Conservation (phyloP, 2,329 filamentous ascomycete genomes). For the Colletotrichum sp. region DNA sequence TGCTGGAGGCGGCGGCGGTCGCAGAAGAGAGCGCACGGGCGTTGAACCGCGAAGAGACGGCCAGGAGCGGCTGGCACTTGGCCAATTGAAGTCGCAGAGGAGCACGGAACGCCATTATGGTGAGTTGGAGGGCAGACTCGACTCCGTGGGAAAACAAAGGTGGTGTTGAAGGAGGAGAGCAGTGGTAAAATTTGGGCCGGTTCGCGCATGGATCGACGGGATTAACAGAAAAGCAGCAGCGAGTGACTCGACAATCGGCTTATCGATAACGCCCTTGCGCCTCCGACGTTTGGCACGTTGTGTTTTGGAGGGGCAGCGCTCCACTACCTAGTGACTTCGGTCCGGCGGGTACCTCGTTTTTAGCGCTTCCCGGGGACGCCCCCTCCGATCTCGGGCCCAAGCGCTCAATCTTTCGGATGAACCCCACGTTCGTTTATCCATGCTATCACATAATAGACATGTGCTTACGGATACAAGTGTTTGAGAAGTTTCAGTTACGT, state of each 20-base stretch:
- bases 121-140: background rate
- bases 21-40: slow-evolving; percentile 37
- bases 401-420: background rate
- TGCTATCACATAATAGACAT: background rate
- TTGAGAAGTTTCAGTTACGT: background rate
- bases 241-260: slow-evolving; percentile 8
- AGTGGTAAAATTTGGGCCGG: slow-evolving; percentile 10
- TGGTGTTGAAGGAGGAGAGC: slow-evolving; percentile 1
- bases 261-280: slow-evolving; percentile 15
- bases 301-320: background rate
- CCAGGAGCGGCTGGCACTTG: slow-evolving; percentile 24
- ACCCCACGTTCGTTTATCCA: background rate
- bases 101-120: slow-evolving; percentile 44
- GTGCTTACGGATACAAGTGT: background rate
- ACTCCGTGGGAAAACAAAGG: background rate
- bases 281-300: background rate
- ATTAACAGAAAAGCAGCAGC: background rate
- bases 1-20: slow-evolving; percentile 38
- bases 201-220: slow-evolving; percentile 5
- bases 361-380: background rate
- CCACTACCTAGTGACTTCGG: background rate
- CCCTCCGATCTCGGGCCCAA: background rate
- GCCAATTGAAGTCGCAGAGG: slow-evolving; percentile 43
- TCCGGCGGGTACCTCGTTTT: background rate
- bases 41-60: slow-evolving; percentile 30